Evolutionary conservation across 2,329 filamentous ascomycete genomes (phyloP).

Genomic region (Colletotrichum lindemuthianum): DNA sequence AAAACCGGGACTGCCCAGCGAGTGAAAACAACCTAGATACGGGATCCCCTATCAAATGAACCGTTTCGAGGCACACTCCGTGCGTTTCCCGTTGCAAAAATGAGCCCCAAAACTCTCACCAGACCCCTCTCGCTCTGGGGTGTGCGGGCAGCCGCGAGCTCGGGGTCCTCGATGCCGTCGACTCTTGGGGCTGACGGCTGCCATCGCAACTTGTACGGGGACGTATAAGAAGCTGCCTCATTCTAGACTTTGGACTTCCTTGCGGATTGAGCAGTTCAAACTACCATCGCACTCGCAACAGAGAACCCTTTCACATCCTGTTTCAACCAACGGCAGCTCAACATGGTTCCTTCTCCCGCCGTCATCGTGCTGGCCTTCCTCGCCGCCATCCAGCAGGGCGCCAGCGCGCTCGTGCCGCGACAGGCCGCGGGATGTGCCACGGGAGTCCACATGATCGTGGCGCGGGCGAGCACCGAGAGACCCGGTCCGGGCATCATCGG

Average conservation of each 20-base stretch:
- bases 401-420: constrained; percentile 1
- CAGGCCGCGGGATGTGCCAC: constrained; percentile 42
- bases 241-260: neutral
- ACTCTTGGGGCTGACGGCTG: constrained; percentile 9
- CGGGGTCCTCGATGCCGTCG: neutral
- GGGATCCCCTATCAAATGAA: neutral
- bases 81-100: constrained; percentile 10
- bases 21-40: neutral
- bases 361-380: constrained; percentile 24
- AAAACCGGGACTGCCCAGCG: constrained; percentile 1
- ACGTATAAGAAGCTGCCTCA: constrained; percentile 24
- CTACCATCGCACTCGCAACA: no score
- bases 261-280: no score
- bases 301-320: constrained; percentile 3
- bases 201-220: constrained; percentile 19
- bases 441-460: constrained; percentile 52
- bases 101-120: neutral
- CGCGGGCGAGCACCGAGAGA: constrained; percentile 49
- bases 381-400: constrained; percentile 15
- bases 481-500: constrained; percentile 48
- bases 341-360: constrained; percentile 25
- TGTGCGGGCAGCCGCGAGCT: neutral
- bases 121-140: neutral
- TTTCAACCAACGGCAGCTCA: neutral
- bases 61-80: constrained; percentile 2